Conservation (phyloP, 805 yeast species). For the Hanseniaspora jakobsenii region DNA sequence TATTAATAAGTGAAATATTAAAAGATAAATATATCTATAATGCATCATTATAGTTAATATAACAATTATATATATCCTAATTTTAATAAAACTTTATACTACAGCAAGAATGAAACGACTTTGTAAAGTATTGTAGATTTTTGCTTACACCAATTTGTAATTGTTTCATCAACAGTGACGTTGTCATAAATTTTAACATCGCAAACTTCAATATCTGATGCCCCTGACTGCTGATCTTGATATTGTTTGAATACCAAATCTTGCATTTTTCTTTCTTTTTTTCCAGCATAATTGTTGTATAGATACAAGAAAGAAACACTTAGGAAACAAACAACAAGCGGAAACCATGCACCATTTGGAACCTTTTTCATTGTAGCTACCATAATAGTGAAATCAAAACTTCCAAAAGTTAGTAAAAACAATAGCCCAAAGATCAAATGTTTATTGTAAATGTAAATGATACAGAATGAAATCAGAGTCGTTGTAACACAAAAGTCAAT, state of each 20-base stretch:
- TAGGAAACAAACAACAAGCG: conserved; percentile 36
- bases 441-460: conserved; percentile 36
- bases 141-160: neutral
- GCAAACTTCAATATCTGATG: neutral
- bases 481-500: conserved; percentile 46
- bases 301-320: conserved; percentile 28
- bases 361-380: conserved; percentile 41
- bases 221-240: neutral
- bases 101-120: too few species aligned
- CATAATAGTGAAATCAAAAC: conserved; percentile 38
- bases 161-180: conserved; percentile 1
- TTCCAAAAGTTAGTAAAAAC: conserved; percentile 33
- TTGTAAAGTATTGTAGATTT: neutral
- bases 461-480: conserved; percentile 33
- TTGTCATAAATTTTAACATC: neutral
- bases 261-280: neutral
- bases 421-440: conserved; percentile 29
- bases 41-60: too few species aligned
- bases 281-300: neutral
- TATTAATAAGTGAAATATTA: too few species aligned
- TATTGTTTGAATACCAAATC: neutral
- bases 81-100: neutral
- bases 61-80: too few species aligned
- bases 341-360: conserved; percentile 53
- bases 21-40: too few species aligned